Conservation (phyloP, 2,329 filamentous ascomycete species). For the Aspergillus fijiensis region DNA sequence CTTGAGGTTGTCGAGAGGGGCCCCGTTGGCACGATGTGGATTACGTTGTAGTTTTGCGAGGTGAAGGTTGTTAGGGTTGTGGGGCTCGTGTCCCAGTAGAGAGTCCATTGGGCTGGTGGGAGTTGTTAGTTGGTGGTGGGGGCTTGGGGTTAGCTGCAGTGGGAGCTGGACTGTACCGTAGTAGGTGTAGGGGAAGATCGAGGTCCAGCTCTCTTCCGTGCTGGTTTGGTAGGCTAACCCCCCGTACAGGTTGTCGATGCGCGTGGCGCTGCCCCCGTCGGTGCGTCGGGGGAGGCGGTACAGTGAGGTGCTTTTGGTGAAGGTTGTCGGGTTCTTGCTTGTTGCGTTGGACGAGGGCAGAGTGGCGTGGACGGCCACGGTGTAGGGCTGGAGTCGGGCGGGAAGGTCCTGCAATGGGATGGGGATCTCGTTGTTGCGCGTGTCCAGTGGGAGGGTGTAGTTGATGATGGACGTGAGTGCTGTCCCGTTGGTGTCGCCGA, state of each 20-base stretch:
- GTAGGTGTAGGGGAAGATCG: slow-evolving; percentile 6
- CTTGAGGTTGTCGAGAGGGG: not conserved
- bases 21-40: slow-evolving; percentile 4
- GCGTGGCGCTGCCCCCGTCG: slow-evolving; percentile 4
- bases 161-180: not conserved
- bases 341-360: not conserved
- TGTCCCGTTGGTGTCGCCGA: not conserved
- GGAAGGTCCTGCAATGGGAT: not conserved
- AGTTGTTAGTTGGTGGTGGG: no score
- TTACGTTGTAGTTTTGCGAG: not conserved
- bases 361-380: not conserved
- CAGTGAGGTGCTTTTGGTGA: not conserved
- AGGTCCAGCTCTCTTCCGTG: not conserved
- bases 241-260: not conserved
- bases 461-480: not conserved
- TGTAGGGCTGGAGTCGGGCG: not conserved
- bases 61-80: not conserved
- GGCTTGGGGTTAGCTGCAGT: not conserved
- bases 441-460: not conserved
- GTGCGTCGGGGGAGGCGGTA: slow-evolving; percentile 3
- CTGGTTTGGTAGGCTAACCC: not conserved
- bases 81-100: slow-evolving; percentile 3
- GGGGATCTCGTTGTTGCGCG: no score
- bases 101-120: slow-evolving; percentile 1
- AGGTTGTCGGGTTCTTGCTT: not conserved